phyloP scores from a whole-genome alignment of 192 early-diverging fungal genomes.

The Rhizophagus prolifer region DNA sequence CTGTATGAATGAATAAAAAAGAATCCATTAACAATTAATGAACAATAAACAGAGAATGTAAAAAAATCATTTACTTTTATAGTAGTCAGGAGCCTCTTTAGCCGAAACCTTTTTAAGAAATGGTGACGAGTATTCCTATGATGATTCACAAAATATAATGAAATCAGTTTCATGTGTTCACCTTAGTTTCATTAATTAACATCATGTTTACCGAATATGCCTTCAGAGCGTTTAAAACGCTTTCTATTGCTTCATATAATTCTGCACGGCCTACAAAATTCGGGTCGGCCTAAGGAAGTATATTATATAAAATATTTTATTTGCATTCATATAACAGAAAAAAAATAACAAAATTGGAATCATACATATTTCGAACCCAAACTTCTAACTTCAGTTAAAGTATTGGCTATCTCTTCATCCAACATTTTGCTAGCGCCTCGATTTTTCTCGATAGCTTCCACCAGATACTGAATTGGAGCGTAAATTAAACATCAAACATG shows the following conservation, averaged over 20 bases:
- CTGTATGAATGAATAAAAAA: constrained; percentile 43
- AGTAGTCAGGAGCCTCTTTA: constrained; percentile 91
- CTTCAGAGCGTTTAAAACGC: constrained; percentile 78
- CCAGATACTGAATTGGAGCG: neutral
- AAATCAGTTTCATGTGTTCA: neutral
- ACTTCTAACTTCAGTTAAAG: neutral
- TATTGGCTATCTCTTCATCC: neutral
- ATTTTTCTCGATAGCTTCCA: neutral
- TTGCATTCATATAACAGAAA: neutral
- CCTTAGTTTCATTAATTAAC: neutral
- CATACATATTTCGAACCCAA: neutral
- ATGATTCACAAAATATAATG: constrained; percentile 12
- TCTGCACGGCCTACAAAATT: constrained; percentile 86
- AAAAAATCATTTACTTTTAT: constrained; percentile 55
- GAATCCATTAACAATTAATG: neutral
- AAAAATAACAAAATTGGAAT: neutral
- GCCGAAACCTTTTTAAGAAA: constrained; percentile 87
- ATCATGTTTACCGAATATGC: constrained; percentile 57
- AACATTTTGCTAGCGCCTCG: neutral
- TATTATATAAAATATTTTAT: too few relatives aligned
- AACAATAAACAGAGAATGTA: neutral
- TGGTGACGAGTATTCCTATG: constrained; percentile 74
- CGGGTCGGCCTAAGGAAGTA: constrained; percentile 60
- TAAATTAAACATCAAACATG: neutral
- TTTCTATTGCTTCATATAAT: constrained; percentile 88